Percentiles rank a stretch among this genome's conserved stretches.
Conservation (phyloP, 768 basidiomycete genomes). For the Mycena chlorophos region DNA sequence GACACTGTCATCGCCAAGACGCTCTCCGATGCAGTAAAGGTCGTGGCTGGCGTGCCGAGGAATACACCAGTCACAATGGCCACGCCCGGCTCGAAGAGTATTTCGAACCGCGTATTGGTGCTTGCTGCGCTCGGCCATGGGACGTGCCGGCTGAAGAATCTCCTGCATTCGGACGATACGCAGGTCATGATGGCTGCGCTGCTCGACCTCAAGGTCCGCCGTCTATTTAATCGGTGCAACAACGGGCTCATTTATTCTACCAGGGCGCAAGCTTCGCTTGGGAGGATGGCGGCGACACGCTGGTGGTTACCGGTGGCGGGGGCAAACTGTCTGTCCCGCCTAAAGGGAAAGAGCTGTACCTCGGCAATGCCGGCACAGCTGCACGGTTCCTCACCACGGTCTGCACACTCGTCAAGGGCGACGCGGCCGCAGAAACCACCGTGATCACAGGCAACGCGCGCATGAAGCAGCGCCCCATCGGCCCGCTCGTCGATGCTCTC, state of each 20-base stretch:
- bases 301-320: constrained; percentile 86
- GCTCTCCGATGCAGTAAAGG: constrained; percentile 75
- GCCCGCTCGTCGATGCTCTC: constrained; percentile 90
- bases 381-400: constrained; percentile 97
- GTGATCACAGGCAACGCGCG: constrained; percentile 95
- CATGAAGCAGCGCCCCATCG: constrained; percentile 98
- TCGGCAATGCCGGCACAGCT: constrained; percentile 96
- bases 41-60: constrained; percentile 67
- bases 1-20: constrained; percentile 83
- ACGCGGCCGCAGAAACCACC: constrained; percentile 51
- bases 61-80: constrained; percentile 69
- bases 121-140: constrained; percentile 90
- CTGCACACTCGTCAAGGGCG: constrained; percentile 76
- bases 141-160: constrained; percentile 83
- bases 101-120: constrained; percentile 92
- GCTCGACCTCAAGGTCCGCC: constrained; percentile 73
- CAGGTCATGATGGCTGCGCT: constrained; percentile 99
- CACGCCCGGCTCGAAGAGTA: constrained; percentile 95
- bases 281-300: constrained; percentile 95
- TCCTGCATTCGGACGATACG: constrained; percentile 96
- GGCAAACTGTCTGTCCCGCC: constrained; percentile 78
- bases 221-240: constrained; percentile 1
- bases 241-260: constrained; percentile 1
- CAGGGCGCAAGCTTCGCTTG: constrained; percentile 91
- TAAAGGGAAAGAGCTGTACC: constrained; percentile 85